phyloP scores from a whole-genome alignment of 495 filamentous ascomycete genomes.

The Articulospora tetracladia region DNA sequence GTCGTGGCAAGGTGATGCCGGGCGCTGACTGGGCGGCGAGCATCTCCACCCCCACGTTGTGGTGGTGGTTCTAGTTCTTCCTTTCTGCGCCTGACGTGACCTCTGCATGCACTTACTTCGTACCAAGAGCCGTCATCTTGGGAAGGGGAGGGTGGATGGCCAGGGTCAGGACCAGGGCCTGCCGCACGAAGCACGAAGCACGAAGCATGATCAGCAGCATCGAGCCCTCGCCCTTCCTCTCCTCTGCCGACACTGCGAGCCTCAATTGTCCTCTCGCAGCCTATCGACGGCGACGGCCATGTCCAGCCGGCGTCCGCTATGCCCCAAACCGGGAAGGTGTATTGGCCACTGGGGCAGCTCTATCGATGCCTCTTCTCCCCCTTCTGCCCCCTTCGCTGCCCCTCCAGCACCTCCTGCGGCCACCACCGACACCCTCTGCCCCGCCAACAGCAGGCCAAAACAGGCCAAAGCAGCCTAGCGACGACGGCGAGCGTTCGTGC shows the following conservation, averaged over 20 bases:
- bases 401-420: too few relatives aligned
- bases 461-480: background rate
- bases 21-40: background rate
- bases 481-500: background rate
- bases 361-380: too few relatives aligned
- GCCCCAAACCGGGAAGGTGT: slow-evolving; percentile 6
- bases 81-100: background rate
- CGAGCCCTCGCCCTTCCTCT: too few relatives aligned
- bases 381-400: too few relatives aligned
- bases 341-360: background rate
- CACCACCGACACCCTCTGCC: background rate
- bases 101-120: too few relatives aligned
- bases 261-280: background rate
- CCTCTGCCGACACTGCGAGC: too few relatives aligned
- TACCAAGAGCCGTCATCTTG: slow-evolving; percentile 9
- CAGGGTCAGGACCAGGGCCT: too few relatives aligned
- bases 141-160: background rate
- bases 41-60: background rate
- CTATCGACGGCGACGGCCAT: background rate
- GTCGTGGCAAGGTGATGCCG: background rate
- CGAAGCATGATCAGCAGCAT: too few relatives aligned
- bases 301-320: background rate
- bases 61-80: background rate
- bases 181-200: too few relatives aligned
- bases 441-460: background rate